Conservation (phyloP, 2,329 filamentous ascomycete genomes). For the Exophiala phaeomuriformis region DNA sequence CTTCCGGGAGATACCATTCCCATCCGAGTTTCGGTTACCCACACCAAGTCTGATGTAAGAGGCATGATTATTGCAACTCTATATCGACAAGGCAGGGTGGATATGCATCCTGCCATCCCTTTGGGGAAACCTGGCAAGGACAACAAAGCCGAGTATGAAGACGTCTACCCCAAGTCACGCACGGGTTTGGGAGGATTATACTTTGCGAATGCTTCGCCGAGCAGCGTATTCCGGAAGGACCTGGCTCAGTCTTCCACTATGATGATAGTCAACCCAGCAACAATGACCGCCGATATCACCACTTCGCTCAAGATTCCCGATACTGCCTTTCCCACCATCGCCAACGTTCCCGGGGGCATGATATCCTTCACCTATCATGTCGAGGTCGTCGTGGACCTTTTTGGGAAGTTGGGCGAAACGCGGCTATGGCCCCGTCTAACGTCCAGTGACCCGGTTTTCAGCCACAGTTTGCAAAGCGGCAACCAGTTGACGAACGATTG, state of each 20-base stretch:
- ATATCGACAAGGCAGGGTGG: slow-evolving; percentile 83
- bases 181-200: slow-evolving; percentile 82
- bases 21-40: slow-evolving; percentile 72
- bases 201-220: slow-evolving; percentile 75
- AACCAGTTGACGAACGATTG: slow-evolving; percentile 37
- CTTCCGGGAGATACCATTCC: slow-evolving; percentile 77
- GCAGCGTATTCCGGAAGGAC: slow-evolving; percentile 92
- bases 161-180: slow-evolving; percentile 78
- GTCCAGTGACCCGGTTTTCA: slow-evolving; percentile 27
- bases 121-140: slow-evolving; percentile 53
- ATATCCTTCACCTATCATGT: slow-evolving; percentile 92
- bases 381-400: slow-evolving; percentile 86
- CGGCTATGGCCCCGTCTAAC: slow-evolving; percentile 53
- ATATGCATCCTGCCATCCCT: slow-evolving; percentile 61
- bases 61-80: slow-evolving; percentile 91
- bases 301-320: slow-evolving; percentile 81
- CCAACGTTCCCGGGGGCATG: slow-evolving; percentile 81
- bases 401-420: slow-evolving; percentile 75
- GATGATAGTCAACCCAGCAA: slow-evolving; percentile 75
- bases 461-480: slow-evolving; percentile 34
- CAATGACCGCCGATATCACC: slow-evolving; percentile 70
- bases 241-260: slow-evolving; percentile 82
- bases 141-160: slow-evolving; percentile 65
- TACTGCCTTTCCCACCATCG: slow-evolving; percentile 86
- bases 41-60: slow-evolving; percentile 73